These are phyloP conservation scores for Lolium rigidum DNA, from an alignment of 176 grass and related monocot genomes.

Conservation along the genomic window DNA sequence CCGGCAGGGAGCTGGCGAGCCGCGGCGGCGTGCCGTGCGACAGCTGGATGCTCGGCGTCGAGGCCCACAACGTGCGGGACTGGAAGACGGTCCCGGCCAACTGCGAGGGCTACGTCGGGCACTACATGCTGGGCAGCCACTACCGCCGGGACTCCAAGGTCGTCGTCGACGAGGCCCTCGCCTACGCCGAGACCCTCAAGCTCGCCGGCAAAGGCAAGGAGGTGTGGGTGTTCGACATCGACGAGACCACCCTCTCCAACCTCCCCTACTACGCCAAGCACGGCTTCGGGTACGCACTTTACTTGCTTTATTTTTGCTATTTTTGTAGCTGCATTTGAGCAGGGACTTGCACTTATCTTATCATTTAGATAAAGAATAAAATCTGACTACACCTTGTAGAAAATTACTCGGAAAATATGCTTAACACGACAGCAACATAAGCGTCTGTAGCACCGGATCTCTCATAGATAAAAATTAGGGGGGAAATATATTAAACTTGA, in stretches of 20 bases:
- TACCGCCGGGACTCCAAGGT: conserved; percentile 53
- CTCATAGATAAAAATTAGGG: background rate
- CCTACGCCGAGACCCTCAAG: conserved; percentile 41
- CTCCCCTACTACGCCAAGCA: conserved; percentile 59
- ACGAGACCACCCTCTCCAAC: conserved; percentile 67
- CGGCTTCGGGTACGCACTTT: conserved; percentile 53
- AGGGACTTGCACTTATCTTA: background rate
- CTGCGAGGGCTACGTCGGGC: conserved; percentile 53
- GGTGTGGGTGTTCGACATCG: conserved; percentile 69
- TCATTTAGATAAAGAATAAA: background rate
- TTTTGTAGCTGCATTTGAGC: too few species aligned
- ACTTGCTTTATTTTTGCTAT: too few species aligned
- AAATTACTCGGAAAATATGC: too few species aligned
- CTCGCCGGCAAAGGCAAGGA: conserved; percentile 58
- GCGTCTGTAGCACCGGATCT: too few species aligned
- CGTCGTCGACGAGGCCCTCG: conserved; percentile 54
- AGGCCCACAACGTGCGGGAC: conserved; percentile 53
- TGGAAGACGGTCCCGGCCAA: conserved; percentile 49
- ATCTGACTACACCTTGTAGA: background rate
- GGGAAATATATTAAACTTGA: background rate
- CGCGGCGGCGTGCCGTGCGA: conserved; percentile 46
- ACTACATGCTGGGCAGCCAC: conserved; percentile 60
- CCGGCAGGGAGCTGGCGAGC: background rate
- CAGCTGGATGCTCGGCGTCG: conserved; percentile 66
- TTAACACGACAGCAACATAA: too few species aligned